Base-by-base conservation (phyloP, 1,139 yeast species). In the Candida neerlandica region DNA sequence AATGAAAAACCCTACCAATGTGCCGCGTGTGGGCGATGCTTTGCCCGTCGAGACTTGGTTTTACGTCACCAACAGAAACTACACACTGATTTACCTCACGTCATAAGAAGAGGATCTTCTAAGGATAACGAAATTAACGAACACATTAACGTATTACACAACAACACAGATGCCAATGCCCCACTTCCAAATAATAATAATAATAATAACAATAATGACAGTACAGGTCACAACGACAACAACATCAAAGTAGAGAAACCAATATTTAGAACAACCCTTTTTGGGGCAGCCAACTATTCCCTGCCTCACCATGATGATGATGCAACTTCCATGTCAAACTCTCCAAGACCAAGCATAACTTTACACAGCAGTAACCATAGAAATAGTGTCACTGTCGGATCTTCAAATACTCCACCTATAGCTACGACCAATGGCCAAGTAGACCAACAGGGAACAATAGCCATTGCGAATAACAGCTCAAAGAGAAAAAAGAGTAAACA, bases 1-100 rank as follows among this genome's bases (percentile, higher is more conserved):
- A 91, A 92, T 67, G 99, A 94, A 67, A 94, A 92, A 66, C 99
- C 99, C 1, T 94, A 89, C 62, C 81, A 76, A 58, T 76, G 81
- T 62, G 80, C 79, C 23, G 75, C 75, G 6, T 76, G 81, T 54
- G 81, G 81, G 14, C 65, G 81, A 35, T 76, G 81, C 57, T 76
- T 76, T 62, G 81, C 81, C 16, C 60, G 81, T 38, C 56, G 81
- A 59, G 80, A 76, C 56, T 69, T 76, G 61, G 80, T 76, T 39
- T 66, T 75, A 51, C 63, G 80, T 46, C 81, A 76, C 57, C 80
- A 75, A 60, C 80, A 74, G 56, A 75, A 76, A 58, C 67, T 69
- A 23, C 73, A 69, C 48, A 57, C 67, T 3, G 58, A 58, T 44
- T 58, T 66, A 29, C 68, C 69, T 5, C 62, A 58, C 44, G 56